Evolutionary conservation across 73 alveolate species (phyloP).

Genomic region (Paramecium caudatum): DNA sequence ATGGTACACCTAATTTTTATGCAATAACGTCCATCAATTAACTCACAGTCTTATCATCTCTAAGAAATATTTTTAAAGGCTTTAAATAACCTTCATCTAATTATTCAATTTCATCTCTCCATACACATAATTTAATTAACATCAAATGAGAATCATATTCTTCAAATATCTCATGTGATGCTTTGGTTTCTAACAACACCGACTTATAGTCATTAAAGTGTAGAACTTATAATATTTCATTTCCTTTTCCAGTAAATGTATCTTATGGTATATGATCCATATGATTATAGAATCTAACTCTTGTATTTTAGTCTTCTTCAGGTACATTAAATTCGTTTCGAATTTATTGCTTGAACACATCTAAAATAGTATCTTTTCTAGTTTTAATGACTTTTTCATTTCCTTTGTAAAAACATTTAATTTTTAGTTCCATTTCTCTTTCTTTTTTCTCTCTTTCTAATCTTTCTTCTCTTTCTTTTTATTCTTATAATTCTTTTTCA

Average conservation of each 20-base stretch:
- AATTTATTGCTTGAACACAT: constrained; percentile 54
- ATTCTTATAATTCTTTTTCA: constrained; percentile 81
- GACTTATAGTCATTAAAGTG: constrained; percentile 68
- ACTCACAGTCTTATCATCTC: constrained; percentile 56
- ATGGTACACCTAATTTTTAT: constrained; percentile 36
- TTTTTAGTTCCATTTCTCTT: constrained; percentile 63
- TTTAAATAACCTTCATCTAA: not conserved
- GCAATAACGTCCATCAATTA: constrained; percentile 47
- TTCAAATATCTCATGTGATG: constrained; percentile 54
- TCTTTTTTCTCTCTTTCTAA: constrained; percentile 32
- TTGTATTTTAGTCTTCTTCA: constrained; percentile 69
- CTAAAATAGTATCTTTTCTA: constrained; percentile 39
- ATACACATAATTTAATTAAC: constrained; percentile 38
- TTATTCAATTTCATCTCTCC: constrained; percentile 10
- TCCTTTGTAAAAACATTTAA: constrained; percentile 56
- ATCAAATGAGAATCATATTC: constrained; percentile 71
- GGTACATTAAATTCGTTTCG: constrained; percentile 28
- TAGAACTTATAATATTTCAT: constrained; percentile 25
- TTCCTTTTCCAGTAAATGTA: constrained; percentile 63
- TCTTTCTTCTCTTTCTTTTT: constrained; percentile 84
- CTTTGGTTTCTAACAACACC: constrained; percentile 59
- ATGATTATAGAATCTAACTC: constrained; percentile 67
- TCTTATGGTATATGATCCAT: constrained; percentile 65
- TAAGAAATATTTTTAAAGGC: constrained; percentile 31
- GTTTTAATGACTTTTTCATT: constrained; percentile 2